Evolutionary conservation across 306 rosid species (phyloP), one percentile per base, ranked within the genome.

Genomic region (Vicia faba): DNA sequence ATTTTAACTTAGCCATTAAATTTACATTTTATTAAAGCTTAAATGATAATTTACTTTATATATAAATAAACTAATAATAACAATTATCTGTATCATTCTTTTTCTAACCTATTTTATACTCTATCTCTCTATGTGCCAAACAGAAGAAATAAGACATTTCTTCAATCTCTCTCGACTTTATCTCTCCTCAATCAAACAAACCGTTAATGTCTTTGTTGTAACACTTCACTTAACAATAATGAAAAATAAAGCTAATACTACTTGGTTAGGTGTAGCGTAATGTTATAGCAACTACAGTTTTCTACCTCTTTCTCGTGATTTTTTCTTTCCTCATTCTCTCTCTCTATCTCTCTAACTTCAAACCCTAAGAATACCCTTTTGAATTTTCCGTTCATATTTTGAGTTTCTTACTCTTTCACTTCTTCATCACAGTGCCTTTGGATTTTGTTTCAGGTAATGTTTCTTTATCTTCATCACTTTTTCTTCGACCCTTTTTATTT

Each of bases 301-400:
- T 5, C 0, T n/a, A 5, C 2, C 53, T 45, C 54, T 60, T 46
- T 25, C 41, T 61, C 84, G 38, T 15, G 41, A 36, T 39, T 45
- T 45, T 59, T 75, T 79, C 86, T 83, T 51, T 79, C 85, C 74
- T 74, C 83, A 73, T 77, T 84, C 83, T 49, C 78, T 75, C 57
- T 8, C 65, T 55, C 63, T 12, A 40, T 13, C 4, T 13, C 68
- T 10, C 72, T 49, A 69, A 76, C 51, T 66, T 75, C 70, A 48
- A 51, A 51, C 58, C 58, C 58, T 51, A 51, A 4, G 10, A 60
- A 60, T 9, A 49, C 61, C 19, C 51, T 54, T 49, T 53, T 36
- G 10, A 51, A 25, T 66, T 35, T 19, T 39, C 33, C 75, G 40
- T 46, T 13, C 61, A 44, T 11, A n/a, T 70, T 65, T 43, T 61